Conservation (phyloP, 805 yeast species). For the Pichia occidentalis region DNA sequence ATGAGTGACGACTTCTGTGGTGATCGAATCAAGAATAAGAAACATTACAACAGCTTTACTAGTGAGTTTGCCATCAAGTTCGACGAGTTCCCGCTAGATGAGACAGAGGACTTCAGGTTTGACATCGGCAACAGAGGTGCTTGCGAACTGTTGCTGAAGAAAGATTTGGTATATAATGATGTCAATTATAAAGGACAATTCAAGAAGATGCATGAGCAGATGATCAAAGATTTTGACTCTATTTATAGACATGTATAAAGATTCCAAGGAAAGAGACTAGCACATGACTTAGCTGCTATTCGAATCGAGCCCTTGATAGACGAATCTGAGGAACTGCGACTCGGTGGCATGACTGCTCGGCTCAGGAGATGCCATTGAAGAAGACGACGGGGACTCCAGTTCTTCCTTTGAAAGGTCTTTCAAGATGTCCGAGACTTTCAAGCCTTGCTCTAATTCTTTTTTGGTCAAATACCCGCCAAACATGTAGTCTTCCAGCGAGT, state of each 20-base stretch:
- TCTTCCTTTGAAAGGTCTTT: constrained; percentile 3
- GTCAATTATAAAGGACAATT: constrained; percentile 38
- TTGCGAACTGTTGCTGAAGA: constrained; percentile 21
- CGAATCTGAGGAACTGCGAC: constrained; percentile 38
- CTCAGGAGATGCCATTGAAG: too few relatives aligned
- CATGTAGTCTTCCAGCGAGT: constrained; percentile 47
- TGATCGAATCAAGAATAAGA: constrained; percentile 46
- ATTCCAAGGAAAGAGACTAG: too few relatives aligned
- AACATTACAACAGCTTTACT: constrained; percentile 67
- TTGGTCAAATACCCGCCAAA: constrained; percentile 57
- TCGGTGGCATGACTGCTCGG: too few relatives aligned
- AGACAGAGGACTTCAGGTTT: constrained; percentile 35
- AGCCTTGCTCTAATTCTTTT: constrained; percentile 36
- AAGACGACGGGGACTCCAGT: too few relatives aligned
- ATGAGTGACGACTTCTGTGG: constrained; percentile 59
- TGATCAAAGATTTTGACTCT: constrained; percentile 33
- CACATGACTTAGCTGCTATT: constrained; percentile 5
- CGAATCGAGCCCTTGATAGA: constrained; percentile 38
- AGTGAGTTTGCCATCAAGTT: constrained; percentile 58
- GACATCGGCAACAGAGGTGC: constrained; percentile 29
- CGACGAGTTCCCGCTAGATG: constrained; percentile 39
- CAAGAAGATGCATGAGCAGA: constrained; percentile 35
- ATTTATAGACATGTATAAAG: neutral
- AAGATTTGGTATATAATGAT: constrained; percentile 36
- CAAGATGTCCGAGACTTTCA: constrained; percentile 16